Evolutionary conservation across 148 eudicot species (phyloP).

Genomic region (Chenopodium quinoa): DNA sequence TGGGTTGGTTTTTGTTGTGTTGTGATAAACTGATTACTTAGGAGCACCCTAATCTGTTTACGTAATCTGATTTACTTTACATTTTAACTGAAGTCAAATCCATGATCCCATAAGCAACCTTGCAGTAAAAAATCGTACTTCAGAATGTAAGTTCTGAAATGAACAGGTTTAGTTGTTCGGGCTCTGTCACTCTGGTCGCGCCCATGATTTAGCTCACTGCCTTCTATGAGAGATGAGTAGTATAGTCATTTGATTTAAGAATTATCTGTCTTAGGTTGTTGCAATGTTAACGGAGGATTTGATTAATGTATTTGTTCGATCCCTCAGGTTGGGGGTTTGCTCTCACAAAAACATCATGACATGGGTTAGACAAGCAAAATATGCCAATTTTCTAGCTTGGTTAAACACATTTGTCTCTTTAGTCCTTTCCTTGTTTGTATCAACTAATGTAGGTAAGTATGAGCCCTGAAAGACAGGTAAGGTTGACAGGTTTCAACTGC

Average conservation of each 20-base stretch:
- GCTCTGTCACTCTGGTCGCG: background rate
- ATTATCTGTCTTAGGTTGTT: background rate
- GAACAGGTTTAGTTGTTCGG: background rate
- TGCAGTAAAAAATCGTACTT: too few relatives aligned
- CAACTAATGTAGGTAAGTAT: background rate
- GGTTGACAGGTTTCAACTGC: background rate
- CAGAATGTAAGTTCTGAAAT: too few relatives aligned
- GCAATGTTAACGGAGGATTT: background rate
- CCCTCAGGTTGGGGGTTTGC: background rate
- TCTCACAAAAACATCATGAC: background rate
- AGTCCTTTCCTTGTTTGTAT: background rate
- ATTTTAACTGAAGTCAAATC: too few relatives aligned
- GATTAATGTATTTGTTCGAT: too few relatives aligned
- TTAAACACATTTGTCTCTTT: background rate
- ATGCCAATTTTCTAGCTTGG: background rate
- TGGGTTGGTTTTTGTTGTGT: too few relatives aligned
- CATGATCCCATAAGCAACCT: too few relatives aligned
- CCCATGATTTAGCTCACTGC: background rate
- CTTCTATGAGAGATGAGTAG: background rate
- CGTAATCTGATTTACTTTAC: too few relatives aligned
- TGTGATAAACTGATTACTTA: too few relatives aligned
- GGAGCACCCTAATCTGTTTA: too few relatives aligned
- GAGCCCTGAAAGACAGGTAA: background rate
- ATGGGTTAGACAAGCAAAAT: background rate
- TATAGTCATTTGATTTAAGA: background rate